Evolutionary conservation across 2,329 filamentous ascomycete genomes (phyloP).

Genomic region (Colletotrichum theobromicola): DNA sequence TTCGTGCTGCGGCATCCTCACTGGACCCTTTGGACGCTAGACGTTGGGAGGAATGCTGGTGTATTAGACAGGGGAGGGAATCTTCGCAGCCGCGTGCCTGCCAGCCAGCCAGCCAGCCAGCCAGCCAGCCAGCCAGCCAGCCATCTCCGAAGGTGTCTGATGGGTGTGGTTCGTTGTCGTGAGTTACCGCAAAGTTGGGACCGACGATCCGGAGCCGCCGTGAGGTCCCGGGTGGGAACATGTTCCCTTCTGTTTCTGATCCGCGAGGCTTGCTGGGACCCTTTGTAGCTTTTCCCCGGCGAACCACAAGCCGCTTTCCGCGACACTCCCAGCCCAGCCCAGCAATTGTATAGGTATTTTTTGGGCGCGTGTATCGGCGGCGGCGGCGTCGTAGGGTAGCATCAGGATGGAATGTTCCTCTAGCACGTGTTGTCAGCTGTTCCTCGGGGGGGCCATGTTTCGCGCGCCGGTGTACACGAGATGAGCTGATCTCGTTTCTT

Average conservation of each 20-base stretch:
- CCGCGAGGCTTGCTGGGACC: neutral
- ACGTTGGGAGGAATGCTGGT: neutral
- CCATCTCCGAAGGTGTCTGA: neutral
- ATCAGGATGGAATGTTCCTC: neutral
- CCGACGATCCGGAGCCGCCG: slow-evolving; percentile 19
- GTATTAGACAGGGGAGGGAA: neutral
- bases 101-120: neutral
- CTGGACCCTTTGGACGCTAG: neutral
- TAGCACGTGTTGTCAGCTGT: neutral
- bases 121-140: neutral
- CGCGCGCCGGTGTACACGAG: neutral
- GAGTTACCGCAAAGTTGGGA: slow-evolving; percentile 11
- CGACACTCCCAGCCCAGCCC: neutral
- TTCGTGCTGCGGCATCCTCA: neutral
- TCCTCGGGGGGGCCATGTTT: neutral
- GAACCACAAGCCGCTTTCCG: neutral
- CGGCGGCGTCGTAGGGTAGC: neutral
- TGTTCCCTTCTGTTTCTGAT: neutral
- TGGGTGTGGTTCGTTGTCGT: neutral
- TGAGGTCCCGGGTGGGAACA: neutral
- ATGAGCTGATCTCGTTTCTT: neutral
- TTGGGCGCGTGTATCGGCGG: neutral
- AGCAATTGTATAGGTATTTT: neutral
- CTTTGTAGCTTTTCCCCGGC: neutral
- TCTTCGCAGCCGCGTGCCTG: neutral